A percentile compares a stretch with the other conserved stretches of the same genome.
phyloP scores from a whole-genome alignment of 2,329 filamentous ascomycete genomes.

The Zymoseptoria crescenta region DNA sequence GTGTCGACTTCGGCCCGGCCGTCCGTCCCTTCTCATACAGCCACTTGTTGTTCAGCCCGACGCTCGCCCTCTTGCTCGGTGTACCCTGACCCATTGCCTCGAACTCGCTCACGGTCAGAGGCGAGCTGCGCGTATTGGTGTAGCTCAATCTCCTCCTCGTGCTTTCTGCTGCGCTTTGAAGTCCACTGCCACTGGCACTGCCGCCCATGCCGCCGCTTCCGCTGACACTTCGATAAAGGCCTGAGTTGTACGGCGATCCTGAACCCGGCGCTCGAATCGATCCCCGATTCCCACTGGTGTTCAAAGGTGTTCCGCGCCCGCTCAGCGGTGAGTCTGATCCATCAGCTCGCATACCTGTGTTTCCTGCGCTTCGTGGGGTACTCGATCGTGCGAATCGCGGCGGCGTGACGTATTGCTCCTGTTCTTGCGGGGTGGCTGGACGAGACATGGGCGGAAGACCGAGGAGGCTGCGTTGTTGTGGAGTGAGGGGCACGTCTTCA shows the following conservation, averaged over 20 bases:
- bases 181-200: constrained; percentile 30
- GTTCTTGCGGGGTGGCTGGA: constrained; percentile 58
- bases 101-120: constrained; percentile 39
- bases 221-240: background rate
- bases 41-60: constrained; percentile 88
- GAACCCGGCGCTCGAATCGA: constrained; percentile 6
- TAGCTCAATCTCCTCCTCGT: constrained; percentile 55
- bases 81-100: constrained; percentile 19
- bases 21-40: constrained; percentile 68
- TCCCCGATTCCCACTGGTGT: constrained; percentile 1
- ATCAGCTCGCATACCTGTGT: constrained; percentile 32
- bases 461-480: constrained; percentile 76
- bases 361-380: constrained; percentile 54
- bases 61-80: constrained; percentile 48
- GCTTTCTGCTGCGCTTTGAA: constrained; percentile 17
- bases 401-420: constrained; percentile 71
- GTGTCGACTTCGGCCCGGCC: constrained; percentile 8
- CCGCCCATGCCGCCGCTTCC: background rate
- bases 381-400: constrained; percentile 76
- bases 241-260: constrained; percentile 13
- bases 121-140: constrained; percentile 44
- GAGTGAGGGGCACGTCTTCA: constrained; percentile 81
- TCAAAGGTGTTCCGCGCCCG: constrained; percentile 36
- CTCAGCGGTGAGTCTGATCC: constrained; percentile 51
- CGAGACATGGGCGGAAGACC: constrained; percentile 63